phyloP scores from a whole-genome alignment of 2,329 filamentous ascomycete genomes.

The Paecilomyces sp. region DNA sequence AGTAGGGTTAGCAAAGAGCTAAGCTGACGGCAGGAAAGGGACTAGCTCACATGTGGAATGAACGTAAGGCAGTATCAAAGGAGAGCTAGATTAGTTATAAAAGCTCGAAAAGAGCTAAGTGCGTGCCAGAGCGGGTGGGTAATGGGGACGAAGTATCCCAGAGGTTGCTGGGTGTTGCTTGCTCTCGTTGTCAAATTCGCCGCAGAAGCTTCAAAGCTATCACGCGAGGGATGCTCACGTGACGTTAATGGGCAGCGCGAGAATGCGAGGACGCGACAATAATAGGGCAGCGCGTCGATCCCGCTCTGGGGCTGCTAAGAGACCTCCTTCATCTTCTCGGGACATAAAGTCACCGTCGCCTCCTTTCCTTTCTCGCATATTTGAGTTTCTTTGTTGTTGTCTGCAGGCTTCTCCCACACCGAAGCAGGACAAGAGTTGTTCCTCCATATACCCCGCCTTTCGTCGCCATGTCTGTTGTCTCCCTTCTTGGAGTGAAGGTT shows the following conservation, averaged over 20 bases:
- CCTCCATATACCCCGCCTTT: constrained; percentile 6
- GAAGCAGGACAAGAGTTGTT: background rate
- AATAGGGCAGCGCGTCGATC: constrained; percentile 2
- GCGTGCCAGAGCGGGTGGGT: background rate
- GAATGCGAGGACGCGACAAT: constrained; percentile 17
- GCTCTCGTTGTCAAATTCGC: constrained; percentile 2
- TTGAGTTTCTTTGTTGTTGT: constrained; percentile 1
- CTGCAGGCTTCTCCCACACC: background rate
- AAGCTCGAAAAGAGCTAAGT: background rate
- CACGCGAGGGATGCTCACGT: constrained; percentile 17
- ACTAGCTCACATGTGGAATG: background rate
- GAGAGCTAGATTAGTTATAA: constrained; percentile 1
- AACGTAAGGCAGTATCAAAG: background rate
- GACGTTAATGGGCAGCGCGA: constrained; percentile 23
- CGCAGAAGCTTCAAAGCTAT: constrained; percentile 17
- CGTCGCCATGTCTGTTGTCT: constrained; percentile 83
- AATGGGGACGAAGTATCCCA: constrained; percentile 3
- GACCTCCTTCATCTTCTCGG: background rate
- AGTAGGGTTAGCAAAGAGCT: background rate
- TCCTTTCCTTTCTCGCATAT: constrained; percentile 1
- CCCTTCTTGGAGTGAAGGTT: constrained; percentile 89
- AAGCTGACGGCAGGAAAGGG: background rate
- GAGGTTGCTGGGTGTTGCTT: constrained; percentile 4
- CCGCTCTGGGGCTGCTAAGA: background rate
- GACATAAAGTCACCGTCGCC: constrained; percentile 1